These are phyloP conservation scores for Fonsecaea monophora DNA, from an alignment of 2,329 filamentous ascomycete species.

Conservation along the genomic window DNA sequence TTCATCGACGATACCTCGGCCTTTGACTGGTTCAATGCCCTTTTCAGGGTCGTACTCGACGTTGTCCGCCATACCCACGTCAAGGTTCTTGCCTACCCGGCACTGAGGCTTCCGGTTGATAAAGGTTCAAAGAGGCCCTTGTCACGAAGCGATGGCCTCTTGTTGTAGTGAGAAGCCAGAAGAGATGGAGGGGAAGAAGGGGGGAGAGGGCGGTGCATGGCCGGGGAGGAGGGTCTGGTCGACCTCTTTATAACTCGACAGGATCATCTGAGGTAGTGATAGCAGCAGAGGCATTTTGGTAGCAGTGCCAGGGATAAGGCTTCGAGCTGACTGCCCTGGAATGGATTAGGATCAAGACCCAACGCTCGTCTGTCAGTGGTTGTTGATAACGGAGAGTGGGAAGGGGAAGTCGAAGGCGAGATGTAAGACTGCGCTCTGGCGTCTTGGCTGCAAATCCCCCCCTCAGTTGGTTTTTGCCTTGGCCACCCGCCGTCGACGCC, in stretches of 20 bases:
- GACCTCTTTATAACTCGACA: conserved; percentile 16
- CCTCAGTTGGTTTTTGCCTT: not conserved
- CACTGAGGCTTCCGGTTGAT: not conserved
- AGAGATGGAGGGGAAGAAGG: conserved; percentile 3
- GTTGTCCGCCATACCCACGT: conserved; percentile 18
- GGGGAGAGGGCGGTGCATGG: not conserved
- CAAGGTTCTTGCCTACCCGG: not conserved
- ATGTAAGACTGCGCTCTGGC: conserved; percentile 7
- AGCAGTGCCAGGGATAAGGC: conserved; percentile 7
- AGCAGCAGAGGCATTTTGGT: not conserved
- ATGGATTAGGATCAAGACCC: conserved; percentile 8
- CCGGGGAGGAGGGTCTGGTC: conserved; percentile 4
- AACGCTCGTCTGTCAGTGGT: conserved; percentile 15
- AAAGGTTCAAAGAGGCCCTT: not conserved
- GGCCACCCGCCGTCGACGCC: conserved; percentile 13
- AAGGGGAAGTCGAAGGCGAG: conserved; percentile 13
- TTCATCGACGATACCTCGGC: conserved; percentile 14
- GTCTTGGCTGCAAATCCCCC: conserved; percentile 14
- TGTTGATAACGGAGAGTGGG: conserved; percentile 16
- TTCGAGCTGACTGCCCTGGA: conserved; percentile 16
- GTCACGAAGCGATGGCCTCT: not conserved
- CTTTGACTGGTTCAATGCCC: conserved; percentile 23
- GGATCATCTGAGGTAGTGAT: not conserved
- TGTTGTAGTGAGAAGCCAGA: not conserved
- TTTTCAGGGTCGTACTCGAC: conserved; percentile 35